Evolutionary conservation across 2,329 filamentous ascomycete species (phyloP).

Genomic region (Podosphaera fusca): DNA sequence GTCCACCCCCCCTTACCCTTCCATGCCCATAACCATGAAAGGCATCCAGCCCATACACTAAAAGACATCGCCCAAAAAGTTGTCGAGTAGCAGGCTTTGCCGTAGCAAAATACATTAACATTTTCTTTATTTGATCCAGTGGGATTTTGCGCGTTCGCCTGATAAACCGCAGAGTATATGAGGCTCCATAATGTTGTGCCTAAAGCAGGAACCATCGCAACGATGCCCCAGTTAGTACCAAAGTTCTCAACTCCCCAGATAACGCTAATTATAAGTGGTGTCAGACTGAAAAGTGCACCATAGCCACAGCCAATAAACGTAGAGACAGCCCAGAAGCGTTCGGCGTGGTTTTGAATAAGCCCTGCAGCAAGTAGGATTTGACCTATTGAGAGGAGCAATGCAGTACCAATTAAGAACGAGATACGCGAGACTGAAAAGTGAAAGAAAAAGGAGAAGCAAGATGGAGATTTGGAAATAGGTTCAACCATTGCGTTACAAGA

Average conservation of each 20-base stretch:
- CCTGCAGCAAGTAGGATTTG: constrained; percentile 61
- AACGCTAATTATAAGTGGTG: constrained; percentile 81
- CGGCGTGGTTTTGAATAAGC: constrained; percentile 45
- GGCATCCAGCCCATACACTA: constrained; percentile 57
- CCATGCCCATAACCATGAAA: constrained; percentile 53
- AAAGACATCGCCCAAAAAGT: constrained; percentile 73
- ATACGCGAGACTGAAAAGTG: constrained; percentile 50
- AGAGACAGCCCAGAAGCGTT: constrained; percentile 70
- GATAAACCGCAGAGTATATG: constrained; percentile 66
- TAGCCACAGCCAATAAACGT: constrained; percentile 75
- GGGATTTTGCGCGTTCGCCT: constrained; percentile 32
- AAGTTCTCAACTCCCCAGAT: constrained; percentile 99
- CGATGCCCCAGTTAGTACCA: constrained; percentile 90
- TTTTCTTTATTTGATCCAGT: constrained; percentile 16
- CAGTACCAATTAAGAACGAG: constrained; percentile 54
- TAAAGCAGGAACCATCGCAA: constrained; percentile 72
- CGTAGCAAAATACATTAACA: constrained; percentile 49
- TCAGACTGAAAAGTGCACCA: constrained; percentile 71
- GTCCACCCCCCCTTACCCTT: constrained; percentile 55
- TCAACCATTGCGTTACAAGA: constrained; percentile 10
- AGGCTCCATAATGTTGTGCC: constrained; percentile 80
- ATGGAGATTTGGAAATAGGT: constrained; percentile 9
- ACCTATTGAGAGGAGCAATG: constrained; percentile 48
- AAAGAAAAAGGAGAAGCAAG: constrained; percentile 6
- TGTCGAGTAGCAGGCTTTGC: constrained; percentile 53